Conservation (phyloP, 331 rosid species). For the Rosa hybrid region DNA sequence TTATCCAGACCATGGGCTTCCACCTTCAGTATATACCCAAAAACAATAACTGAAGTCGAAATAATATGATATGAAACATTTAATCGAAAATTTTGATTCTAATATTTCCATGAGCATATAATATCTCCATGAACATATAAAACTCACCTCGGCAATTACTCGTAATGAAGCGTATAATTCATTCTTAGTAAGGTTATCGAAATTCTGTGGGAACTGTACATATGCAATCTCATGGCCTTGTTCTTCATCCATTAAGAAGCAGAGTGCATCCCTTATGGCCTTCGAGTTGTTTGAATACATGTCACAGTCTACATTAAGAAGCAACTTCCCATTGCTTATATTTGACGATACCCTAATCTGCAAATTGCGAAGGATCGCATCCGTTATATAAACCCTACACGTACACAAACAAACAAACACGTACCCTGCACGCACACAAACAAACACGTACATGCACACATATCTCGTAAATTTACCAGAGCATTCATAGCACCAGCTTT, state of each 20-base stretch:
- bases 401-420: background rate
- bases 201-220: conserved; percentile 30
- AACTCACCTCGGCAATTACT: conserved; percentile 12
- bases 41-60: background rate
- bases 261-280: conserved; percentile 24
- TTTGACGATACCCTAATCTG: conserved; percentile 33
- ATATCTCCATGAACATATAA: background rate
- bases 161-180: conserved; percentile 12
- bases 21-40: conserved; percentile 8
- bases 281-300: conserved; percentile 35
- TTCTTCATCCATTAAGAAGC: conserved; percentile 31
- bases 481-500: conserved; percentile 38
- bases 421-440: background rate
- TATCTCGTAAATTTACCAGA: background rate
- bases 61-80: background rate
- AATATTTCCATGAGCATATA: background rate
- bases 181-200: conserved; percentile 27
- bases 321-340: conserved; percentile 25
- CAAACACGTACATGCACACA: background rate
- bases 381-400: background rate
- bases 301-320: conserved; percentile 40
- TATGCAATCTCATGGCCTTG: conserved; percentile 29
- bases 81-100: background rate
- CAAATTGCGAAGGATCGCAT: background rate
- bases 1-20: conserved; percentile 16